Conservation (phyloP, 441 rosid species). For the Populus trichocarpa region DNA sequence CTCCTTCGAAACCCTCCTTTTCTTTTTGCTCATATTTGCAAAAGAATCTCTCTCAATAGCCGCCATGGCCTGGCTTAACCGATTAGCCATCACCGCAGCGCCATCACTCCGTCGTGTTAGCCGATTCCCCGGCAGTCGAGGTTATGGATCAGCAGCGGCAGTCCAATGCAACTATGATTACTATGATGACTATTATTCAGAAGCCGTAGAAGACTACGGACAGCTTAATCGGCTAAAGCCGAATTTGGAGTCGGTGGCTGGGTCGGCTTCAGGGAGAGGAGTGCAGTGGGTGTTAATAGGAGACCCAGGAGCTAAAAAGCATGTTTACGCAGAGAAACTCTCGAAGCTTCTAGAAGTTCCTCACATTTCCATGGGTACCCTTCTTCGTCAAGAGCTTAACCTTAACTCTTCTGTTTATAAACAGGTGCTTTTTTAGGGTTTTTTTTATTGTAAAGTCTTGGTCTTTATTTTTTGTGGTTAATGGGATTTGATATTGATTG, state of each 20-base stretch:
- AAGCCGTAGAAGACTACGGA: slow-evolving; percentile 40
- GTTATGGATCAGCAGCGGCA: slow-evolving; percentile 77
- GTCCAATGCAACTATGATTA: slow-evolving; percentile 32
- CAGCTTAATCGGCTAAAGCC: slow-evolving; percentile 10
- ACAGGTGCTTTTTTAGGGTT: slow-evolving; percentile 36
- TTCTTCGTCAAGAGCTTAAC: slow-evolving; percentile 79
- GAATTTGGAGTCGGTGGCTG: slow-evolving; percentile 29
- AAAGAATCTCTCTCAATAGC: slow-evolving; percentile 31
- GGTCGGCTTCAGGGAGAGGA: slow-evolving; percentile 53
- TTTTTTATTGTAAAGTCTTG: not conserved
- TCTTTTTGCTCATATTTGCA: slow-evolving; percentile 3
- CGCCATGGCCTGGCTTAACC: slow-evolving; percentile 60
- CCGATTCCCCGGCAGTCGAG: slow-evolving; percentile 17
- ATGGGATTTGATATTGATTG: not conserved
- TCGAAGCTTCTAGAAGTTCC: slow-evolving; percentile 80
- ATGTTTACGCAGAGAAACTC: slow-evolving; percentile 69
- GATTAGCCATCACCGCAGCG: slow-evolving; percentile 26
- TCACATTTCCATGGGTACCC: slow-evolving; percentile 92
- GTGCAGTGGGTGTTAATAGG: slow-evolving; percentile 95
- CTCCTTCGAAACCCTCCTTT: not conserved
- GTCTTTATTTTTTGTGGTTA: not conserved
- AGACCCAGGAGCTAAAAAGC: slow-evolving; percentile 64
- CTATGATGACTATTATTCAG: slow-evolving; percentile 39
- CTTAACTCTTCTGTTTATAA: slow-evolving; percentile 67
- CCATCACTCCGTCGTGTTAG: slow-evolving; percentile 16